Conservation (phyloP, 257 asterid species). For the Ocimum tenuiflorum region DNA sequence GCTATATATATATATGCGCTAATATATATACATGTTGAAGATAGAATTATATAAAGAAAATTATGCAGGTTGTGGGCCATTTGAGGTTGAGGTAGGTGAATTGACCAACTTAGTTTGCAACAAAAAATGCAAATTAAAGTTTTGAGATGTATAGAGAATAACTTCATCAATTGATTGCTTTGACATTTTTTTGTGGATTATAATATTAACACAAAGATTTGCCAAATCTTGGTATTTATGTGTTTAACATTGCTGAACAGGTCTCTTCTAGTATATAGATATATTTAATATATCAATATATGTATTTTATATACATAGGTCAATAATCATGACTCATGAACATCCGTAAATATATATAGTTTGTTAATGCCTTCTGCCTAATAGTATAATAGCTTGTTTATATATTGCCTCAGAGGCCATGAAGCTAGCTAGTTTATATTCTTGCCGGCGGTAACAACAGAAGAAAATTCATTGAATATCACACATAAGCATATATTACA, state of each 20-base stretch:
- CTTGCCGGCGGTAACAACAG: too few species aligned
- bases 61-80: constrained; percentile 24
- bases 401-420: too few species aligned
- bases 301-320: too few species aligned
- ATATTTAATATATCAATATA: too few species aligned
- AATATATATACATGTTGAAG: not conserved
- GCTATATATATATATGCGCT: not conserved
- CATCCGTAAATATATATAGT: too few species aligned
- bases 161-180: constrained; percentile 14
- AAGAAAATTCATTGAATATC: too few species aligned
- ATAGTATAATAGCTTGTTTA: too few species aligned
- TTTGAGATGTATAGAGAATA: not conserved
- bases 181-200: constrained; percentile 33
- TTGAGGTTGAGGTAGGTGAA: constrained; percentile 37
- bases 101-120: constrained; percentile 29
- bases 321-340: too few species aligned
- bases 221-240: constrained; percentile 36
- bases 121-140: constrained; percentile 12
- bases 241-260: not conserved
- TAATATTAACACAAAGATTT: constrained; percentile 29
- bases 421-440: too few species aligned
- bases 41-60: constrained; percentile 28
- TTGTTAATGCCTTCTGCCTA: too few species aligned
- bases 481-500: too few species aligned
- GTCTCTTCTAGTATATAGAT: not conserved